A percentile compares a stretch with the other conserved stretches of the same genome.
Evolutionary conservation across 495 filamentous ascomycete genomes (phyloP).

Genomic region (Tuber calosporum): DNA sequence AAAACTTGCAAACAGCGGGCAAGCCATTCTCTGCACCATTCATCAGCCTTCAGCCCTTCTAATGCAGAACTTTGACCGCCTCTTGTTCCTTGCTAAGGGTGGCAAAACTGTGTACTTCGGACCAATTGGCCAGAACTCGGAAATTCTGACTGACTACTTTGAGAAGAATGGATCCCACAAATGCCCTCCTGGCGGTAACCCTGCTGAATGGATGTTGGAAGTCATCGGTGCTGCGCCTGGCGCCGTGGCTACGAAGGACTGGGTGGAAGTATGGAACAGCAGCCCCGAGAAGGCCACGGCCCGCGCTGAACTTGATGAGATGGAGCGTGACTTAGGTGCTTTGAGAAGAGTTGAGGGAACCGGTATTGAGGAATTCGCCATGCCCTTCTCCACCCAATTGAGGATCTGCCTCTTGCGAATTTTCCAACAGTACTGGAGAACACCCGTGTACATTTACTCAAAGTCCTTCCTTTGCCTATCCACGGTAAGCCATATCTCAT

Average conservation of each 20-base stretch:
- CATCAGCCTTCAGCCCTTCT: constrained; percentile 80
- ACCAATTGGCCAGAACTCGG: constrained; percentile 73
- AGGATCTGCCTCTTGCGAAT: constrained; percentile 55
- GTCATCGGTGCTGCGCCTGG: constrained; percentile 89
- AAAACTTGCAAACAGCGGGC: constrained; percentile 74
- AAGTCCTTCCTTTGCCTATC: constrained; percentile 53
- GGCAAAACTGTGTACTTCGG: constrained; percentile 87
- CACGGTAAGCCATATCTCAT: constrained; percentile 42
- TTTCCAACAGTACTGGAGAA: constrained; percentile 87
- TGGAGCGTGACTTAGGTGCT: constrained; percentile 57
- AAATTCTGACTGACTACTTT: constrained; percentile 68
- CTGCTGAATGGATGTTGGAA: constrained; percentile 93
- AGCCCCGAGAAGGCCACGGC: constrained; percentile 63
- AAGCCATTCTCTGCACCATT: constrained; percentile 85
- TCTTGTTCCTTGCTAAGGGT: constrained; percentile 74
- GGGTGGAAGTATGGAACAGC: constrained; percentile 72
- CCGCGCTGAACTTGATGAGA: constrained; percentile 59
- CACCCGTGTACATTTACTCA: constrained; percentile 76
- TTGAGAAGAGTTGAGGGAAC: constrained; percentile 40
- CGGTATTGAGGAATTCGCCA: constrained; percentile 49
- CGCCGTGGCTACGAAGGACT: constrained; percentile 64
- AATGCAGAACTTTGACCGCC: constrained; percentile 82
- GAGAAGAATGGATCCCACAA: constrained; percentile 66
- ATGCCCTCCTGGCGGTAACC: constrained; percentile 69
- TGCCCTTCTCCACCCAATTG: constrained; percentile 52